phyloP scores from a whole-genome alignment of 371 early-diverging fungal genomes.

The Circinella umbellata region DNA sequence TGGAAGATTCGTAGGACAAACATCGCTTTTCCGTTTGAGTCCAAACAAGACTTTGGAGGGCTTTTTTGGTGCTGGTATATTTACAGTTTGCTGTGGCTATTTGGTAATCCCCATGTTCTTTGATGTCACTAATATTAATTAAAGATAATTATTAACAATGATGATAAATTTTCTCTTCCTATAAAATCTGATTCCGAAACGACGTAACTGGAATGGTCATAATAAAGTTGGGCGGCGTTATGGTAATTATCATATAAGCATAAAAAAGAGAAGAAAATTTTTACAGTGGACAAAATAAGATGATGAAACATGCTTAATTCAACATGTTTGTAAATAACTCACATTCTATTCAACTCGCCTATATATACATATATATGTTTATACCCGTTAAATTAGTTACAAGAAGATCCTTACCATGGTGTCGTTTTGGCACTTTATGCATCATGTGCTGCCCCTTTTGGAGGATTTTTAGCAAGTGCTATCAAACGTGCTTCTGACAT shows the following conservation, averaged over 20 bases:
- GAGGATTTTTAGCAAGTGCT: constrained; percentile 99
- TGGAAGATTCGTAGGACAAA: constrained; percentile 93
- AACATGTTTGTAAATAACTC: too few relatives aligned
- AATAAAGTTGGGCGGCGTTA: background rate
- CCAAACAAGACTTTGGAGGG: constrained; percentile 99
- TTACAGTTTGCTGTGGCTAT: constrained; percentile 62
- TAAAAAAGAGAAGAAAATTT: too few relatives aligned
- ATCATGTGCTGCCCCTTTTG: constrained; percentile 98
- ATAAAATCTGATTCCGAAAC: too few relatives aligned
- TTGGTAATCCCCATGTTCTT: constrained; percentile 3
- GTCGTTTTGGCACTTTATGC: constrained; percentile 93
- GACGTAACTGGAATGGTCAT: too few relatives aligned
- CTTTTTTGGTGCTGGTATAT: constrained; percentile 92
- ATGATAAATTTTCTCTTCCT: too few relatives aligned
- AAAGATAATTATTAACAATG: too few relatives aligned
- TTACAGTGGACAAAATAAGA: too few relatives aligned
- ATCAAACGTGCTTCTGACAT: constrained; percentile 98
- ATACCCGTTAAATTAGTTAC: constrained; percentile 48
- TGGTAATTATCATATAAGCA: background rate
- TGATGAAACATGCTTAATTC: too few relatives aligned
- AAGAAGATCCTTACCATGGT: constrained; percentile 90
- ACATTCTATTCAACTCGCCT: constrained; percentile 15
- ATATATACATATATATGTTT: constrained; percentile 17
- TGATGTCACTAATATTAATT: too few relatives aligned
- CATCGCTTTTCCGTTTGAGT: constrained; percentile 91